phyloP scores from a whole-genome alignment of 1,284 basidiomycete species.

The Hypsizygus ulmarius region DNA sequence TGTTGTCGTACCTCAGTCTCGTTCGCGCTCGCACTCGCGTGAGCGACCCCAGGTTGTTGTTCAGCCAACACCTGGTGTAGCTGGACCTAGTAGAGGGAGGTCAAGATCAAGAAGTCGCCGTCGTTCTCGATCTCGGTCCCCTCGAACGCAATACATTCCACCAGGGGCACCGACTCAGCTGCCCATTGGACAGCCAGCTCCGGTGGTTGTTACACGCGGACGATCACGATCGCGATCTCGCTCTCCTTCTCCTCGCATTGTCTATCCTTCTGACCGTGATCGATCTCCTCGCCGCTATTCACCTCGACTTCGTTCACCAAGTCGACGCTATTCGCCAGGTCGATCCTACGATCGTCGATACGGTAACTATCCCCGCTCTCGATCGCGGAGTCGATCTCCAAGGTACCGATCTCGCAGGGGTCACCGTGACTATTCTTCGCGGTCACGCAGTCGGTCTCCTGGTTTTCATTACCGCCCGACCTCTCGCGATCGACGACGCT shows the following conservation, averaged over 20 bases:
- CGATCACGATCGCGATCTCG: not conserved
- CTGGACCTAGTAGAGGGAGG: not conserved
- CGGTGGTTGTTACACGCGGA: not conserved
- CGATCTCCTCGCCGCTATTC: constrained; percentile 3
- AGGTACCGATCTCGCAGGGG: not conserved
- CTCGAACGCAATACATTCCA: not conserved
- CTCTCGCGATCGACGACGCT: constrained; percentile 6
- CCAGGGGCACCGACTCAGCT: not conserved
- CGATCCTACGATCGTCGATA: not conserved
- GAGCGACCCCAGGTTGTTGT: constrained; percentile 1
- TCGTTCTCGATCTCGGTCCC: constrained; percentile 13
- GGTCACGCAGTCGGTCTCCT: not conserved
- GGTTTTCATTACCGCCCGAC: not conserved
- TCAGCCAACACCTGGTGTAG: not conserved
- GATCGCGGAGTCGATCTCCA: constrained; percentile 6
- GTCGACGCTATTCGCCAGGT: too few relatives aligned
- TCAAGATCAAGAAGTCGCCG: constrained; percentile 7
- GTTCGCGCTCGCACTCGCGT: constrained; percentile 1
- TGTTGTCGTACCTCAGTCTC: not conserved
- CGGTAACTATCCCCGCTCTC: not conserved
- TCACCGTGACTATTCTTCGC: not conserved
- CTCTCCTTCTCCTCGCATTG: not conserved
- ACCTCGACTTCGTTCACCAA: too few relatives aligned
- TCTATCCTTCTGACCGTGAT: constrained; percentile 9
- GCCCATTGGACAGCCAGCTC: not conserved